Evolutionary conservation across 805 yeast genomes (phyloP).

Genomic region (Saturnispora sanitii): DNA sequence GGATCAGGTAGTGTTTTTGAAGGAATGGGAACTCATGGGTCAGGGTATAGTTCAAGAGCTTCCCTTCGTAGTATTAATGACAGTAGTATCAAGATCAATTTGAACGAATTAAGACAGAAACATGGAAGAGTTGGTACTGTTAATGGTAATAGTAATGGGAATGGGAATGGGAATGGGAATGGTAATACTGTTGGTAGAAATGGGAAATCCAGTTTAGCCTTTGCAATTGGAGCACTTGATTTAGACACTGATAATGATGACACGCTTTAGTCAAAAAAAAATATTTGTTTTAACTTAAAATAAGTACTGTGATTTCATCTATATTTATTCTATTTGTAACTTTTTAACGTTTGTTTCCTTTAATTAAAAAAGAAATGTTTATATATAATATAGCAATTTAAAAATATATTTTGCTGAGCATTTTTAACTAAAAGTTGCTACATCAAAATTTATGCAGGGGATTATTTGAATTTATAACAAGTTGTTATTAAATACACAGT

Average conservation of each 20-base stretch:
- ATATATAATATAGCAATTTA: not conserved
- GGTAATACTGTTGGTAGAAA: too few species aligned
- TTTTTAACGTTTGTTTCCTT: too few species aligned
- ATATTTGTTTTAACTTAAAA: too few species aligned
- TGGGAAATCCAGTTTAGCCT: conserved; percentile 11
- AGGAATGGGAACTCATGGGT: not conserved
- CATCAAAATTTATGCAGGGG: not conserved
- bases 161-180: not conserved
- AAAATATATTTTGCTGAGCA: not conserved
- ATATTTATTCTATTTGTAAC: too few species aligned
- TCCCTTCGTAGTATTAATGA: not conserved
- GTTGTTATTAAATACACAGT: not conserved
- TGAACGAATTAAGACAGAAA: not conserved
- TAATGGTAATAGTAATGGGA: not conserved
- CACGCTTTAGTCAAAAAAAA: not conserved
- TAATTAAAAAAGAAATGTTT: too few species aligned
- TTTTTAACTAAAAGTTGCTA: not conserved
- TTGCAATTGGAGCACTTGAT: conserved; percentile 6
- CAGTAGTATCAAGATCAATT: not conserved
- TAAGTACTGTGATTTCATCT: too few species aligned
- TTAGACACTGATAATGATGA: conserved; percentile 4
- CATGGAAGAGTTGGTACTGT: too few species aligned
- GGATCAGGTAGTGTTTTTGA: not conserved
- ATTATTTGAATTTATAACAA: too few species aligned
- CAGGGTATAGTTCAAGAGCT: not conserved